A percentile compares a stretch with the other conserved stretches of the same genome.
These are phyloP conservation scores for Aspergillus unguis DNA, from an alignment of 2,329 filamentous ascomycete species.

Conservation along the genomic window DNA sequence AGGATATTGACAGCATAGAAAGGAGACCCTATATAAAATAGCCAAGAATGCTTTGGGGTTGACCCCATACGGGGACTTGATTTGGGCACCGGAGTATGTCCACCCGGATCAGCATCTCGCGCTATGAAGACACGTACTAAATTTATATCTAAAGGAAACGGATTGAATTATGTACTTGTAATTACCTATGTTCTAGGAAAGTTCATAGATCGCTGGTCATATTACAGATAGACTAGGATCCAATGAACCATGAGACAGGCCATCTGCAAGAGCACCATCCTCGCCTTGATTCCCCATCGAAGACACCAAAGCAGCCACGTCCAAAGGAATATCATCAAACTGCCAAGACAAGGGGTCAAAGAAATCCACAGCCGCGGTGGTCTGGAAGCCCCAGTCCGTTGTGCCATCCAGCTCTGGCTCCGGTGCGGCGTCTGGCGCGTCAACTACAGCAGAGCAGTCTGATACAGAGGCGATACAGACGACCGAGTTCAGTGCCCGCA, in stretches of 20 bases:
- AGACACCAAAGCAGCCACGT: background rate
- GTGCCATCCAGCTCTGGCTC: background rate
- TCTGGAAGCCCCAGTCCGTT: background rate
- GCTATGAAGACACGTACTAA: background rate
- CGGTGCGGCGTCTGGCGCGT: background rate
- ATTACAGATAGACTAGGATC: background rate
- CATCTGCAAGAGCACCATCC: background rate
- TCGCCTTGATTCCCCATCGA: background rate
- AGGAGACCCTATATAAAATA: no score
- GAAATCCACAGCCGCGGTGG: background rate
- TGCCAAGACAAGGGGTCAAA: background rate
- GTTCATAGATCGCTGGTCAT: background rate
- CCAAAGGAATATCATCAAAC: background rate
- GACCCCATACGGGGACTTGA: background rate
- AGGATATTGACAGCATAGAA: background rate
- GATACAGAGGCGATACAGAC: background rate
- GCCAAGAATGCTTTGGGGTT: no score
- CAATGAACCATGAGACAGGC: background rate
- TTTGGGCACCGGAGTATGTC: background rate
- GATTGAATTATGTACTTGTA: background rate
- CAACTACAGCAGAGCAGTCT: background rate
- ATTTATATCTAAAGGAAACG: background rate
- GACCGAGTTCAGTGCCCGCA: background rate
- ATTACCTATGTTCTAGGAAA: background rate
- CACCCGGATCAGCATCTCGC: background rate